Evolutionary conservation across 164 flowering plant genomes (phyloP), one percentile per base, ranked within the genome.

Genomic region (Litsea cubeba): DNA sequence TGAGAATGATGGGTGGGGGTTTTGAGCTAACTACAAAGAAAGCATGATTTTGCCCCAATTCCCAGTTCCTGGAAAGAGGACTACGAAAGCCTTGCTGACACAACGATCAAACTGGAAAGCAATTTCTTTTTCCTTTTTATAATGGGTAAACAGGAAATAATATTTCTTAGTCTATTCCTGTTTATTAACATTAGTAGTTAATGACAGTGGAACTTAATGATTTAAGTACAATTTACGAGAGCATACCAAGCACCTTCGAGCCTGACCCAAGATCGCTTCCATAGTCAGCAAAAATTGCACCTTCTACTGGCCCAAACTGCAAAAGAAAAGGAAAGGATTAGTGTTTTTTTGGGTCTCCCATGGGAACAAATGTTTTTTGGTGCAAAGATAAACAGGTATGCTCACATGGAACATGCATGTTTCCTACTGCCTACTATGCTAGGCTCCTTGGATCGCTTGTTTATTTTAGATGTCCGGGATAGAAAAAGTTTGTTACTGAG

Each of bases 191-290:
- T 54, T 54, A 1, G 60, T 15, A 54, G 7, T 54, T 54, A 54
- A 15, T 54, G 17, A 54, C 60, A 3, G 20, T 15, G 60, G 6
- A 54, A 54, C 17, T 20, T 54, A 54, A 15, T 17, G n/a, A 54
- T 54, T 54, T 15, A 14, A 15, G 18, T 15, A 54, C n/a, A 54
- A 54, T 54, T 3, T 54, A 20, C 12, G 12, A 69, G 3, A 62
- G 17, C 49, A 68, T 85, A 95, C 99, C 99, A 76, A 90, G 91
- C 24, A 95, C 99, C 62, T 83, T 79, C 18, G 87, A 79, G 32
- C 98, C 99, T 62, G 99, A 91, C 72, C 97, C 98, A 80, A 93
- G 88, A 85, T 95, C 97, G 62, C 91, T 89, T 71, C 98, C 99
- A 77, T 85, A 91, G 80, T 93, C 98, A 15, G 88, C 83, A 81